phyloP scores from a whole-genome alignment of 1,139 yeast species.

The Eremothecium gossypii region DNA sequence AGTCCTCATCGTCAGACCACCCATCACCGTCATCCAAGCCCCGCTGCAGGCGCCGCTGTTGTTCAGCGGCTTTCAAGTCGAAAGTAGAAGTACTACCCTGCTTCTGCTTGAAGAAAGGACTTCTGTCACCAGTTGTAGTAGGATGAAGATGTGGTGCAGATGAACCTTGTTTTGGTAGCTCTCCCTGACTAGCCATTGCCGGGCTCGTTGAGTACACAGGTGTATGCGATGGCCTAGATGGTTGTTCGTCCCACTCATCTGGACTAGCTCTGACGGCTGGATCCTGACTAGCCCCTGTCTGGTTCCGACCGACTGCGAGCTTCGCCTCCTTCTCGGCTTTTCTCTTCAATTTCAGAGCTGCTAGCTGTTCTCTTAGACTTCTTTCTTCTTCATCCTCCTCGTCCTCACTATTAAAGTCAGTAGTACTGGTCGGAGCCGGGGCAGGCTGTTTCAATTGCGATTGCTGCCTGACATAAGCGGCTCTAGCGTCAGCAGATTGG shows the following conservation, averaged over 20 bases:
- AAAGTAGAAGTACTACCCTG: slow-evolving; percentile 27
- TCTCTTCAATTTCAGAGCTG: slow-evolving; percentile 49
- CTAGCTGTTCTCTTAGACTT: slow-evolving; percentile 29
- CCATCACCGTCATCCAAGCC: slow-evolving; percentile 48
- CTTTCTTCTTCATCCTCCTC: slow-evolving; percentile 34
- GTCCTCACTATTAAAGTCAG: slow-evolving; percentile 13
- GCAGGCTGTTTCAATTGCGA: slow-evolving; percentile 40
- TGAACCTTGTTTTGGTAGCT: no score
- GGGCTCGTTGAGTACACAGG: no score
- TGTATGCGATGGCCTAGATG: background rate
- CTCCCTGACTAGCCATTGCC: no score
- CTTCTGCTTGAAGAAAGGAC: slow-evolving; percentile 44
- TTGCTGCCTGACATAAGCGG: slow-evolving; percentile 80
- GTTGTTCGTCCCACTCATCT: slow-evolving; percentile 9
- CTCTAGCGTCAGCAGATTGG: slow-evolving; percentile 52
- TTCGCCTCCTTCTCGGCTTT: slow-evolving; percentile 33
- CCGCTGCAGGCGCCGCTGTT: slow-evolving; percentile 57
- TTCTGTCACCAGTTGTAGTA: slow-evolving; percentile 11
- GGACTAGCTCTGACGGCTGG: slow-evolving; percentile 18
- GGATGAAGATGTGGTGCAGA: slow-evolving; percentile 4
- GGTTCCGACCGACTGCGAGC: slow-evolving; percentile 12
- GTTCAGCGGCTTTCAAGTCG: slow-evolving; percentile 49
- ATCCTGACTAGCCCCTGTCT: slow-evolving; percentile 17
- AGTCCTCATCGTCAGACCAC: slow-evolving; percentile 46
- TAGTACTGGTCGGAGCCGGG: slow-evolving; percentile 1